Percentiles rank a stretch among this genome's conserved stretches.
Conservation (phyloP, 176 grass and related monocot species). For the Zoysia japonica region DNA sequence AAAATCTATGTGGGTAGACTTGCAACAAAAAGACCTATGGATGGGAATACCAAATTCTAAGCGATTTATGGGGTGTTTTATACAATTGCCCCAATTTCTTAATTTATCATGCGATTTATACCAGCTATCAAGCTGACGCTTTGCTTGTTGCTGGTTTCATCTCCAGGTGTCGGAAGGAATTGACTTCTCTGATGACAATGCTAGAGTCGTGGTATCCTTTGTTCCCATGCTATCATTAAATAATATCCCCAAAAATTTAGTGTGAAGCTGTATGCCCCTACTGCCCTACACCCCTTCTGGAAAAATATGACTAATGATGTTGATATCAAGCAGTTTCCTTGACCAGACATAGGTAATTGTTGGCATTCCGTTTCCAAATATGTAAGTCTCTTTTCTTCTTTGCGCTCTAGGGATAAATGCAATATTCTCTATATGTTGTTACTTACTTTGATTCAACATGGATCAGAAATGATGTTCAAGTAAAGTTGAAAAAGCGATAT, state of each 20-base stretch:
- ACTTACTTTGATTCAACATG: constrained; percentile 41
- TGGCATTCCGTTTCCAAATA: constrained; percentile 98
- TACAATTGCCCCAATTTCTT: not conserved
- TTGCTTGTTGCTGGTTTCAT: constrained; percentile 40
- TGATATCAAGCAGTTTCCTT: constrained; percentile 54
- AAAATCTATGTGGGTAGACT: too few species aligned
- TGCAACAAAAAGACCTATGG: too few species aligned
- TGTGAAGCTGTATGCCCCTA: constrained; percentile 4
- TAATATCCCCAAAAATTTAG: not conserved
- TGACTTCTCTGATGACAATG: constrained; percentile 94
- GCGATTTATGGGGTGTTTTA: too few species aligned
- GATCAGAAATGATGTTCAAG: constrained; percentile 89
- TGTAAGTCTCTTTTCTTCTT: constrained; percentile 56
- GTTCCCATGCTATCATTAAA: constrained; percentile 3
- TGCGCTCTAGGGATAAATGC: constrained; percentile 22
- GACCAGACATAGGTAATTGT: constrained; percentile 88
- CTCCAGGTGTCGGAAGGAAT: constrained; percentile 95
- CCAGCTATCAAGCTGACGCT: constrained; percentile 31
- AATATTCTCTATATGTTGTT: constrained; percentile 5
- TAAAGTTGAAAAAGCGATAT: constrained; percentile 87
- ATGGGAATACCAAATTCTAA: too few species aligned
- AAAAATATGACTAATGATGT: constrained; percentile 28
- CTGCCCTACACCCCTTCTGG: not conserved
- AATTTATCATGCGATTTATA: constrained; percentile 11
- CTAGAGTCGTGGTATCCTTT: constrained; percentile 99